Base-by-base conservation (phyloP, 345 rosid species). In the Linum lewisii region DNA sequence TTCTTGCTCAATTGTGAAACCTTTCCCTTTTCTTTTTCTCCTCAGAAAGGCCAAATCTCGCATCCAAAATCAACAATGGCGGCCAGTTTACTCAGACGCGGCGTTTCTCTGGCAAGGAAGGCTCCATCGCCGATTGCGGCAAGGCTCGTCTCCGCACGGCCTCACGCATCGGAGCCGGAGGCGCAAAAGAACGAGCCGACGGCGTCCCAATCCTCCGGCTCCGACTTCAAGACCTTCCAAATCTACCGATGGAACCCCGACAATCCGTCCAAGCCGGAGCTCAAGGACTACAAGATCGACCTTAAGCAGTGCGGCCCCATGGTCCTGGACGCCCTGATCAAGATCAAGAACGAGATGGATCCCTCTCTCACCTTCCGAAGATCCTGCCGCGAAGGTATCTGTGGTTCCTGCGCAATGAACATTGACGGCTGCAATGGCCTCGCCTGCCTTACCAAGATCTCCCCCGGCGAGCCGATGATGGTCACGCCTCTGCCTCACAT, bases 391-490 rank as follows among this genome's bases (percentile, higher is more conserved):
- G 98, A 92, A 72, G 98, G 98, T 6, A 92, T 92, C 50, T 88
- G 97, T 51, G 97, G 98, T 5, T 92, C 97, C 8, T 86, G 98
- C 29, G 95, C 98, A 2, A 92, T 92, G 98, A 92, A 84, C 72
- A 92, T 92, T 25, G 87, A 92, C 69, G 98, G 98, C 22, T 84
- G 98, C 59, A 88, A 92, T 66, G 94, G 98, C 22, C 81, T 92
- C 1, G 98, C 98, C 21, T 92, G 97, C 58, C 74, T 92, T 16
- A 88, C 98, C 29, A 88, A 84, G 85, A 92, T 92, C 58, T 42
- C 73, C 13, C 67, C 82, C 0, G 81, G 73, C 0, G 20, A 73
- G 7, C 60, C 67, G 25, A 58, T 84, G 8, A 84, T 78, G 18
- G 65, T 89, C 63, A 89, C 90, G 29, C 97, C 95, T 1, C 64